Evolutionary conservation across 176 grass and related monocot genomes (phyloP), one percentile per base, ranked within the genome.

Genomic region (Themeda triandra): DNA sequence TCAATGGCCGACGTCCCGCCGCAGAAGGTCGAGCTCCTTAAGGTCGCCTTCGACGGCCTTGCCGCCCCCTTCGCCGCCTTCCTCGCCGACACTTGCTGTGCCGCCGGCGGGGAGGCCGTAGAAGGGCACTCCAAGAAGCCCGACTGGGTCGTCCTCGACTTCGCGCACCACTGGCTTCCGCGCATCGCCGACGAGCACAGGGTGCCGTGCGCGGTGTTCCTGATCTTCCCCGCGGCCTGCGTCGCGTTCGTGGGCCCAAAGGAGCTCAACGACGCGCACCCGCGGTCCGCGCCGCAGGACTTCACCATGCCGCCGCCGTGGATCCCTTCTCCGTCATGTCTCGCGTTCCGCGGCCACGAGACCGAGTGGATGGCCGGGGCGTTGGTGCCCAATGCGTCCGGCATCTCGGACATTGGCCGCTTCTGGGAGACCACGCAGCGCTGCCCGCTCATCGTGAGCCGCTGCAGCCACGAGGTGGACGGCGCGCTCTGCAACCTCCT

Each of bases 61-160:
- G 54, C 72, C 73, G 14, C 6, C 0, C 44, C 77, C 6, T 73
- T 89, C 79, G 27, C 46, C 1, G 19, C 21, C 70, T 51, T 76
- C 30, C 46, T 76, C 2, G 31, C 19, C 28, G 49, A 28, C 0
- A 39, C 78, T 11, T 58, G 62, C 14, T 44, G 62, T n/a, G n/a
- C n/a, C 27, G 35, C 29, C 75, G 46, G 13, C 6, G 42, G 14
- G 51, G 51, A 59, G 15, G 25, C 36, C 6, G 14, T 3, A 28
- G 75, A 17, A 7, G 21, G 63, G 2, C 18, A 8, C 75, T 6
- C 4, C 2, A 73, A 15, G 48, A 87, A 73, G 7, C 87, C 87
- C 1, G 82, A 88, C 51, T 90, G 85, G 85, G 71, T 95, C 32
- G 2, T 95, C 4, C 0, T 81, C 13, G 93, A 95, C 85, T 95